phyloP scores from a whole-genome alignment of 202 grass and related monocot species.

The Schoenoplectus tabernaemontani region DNA sequence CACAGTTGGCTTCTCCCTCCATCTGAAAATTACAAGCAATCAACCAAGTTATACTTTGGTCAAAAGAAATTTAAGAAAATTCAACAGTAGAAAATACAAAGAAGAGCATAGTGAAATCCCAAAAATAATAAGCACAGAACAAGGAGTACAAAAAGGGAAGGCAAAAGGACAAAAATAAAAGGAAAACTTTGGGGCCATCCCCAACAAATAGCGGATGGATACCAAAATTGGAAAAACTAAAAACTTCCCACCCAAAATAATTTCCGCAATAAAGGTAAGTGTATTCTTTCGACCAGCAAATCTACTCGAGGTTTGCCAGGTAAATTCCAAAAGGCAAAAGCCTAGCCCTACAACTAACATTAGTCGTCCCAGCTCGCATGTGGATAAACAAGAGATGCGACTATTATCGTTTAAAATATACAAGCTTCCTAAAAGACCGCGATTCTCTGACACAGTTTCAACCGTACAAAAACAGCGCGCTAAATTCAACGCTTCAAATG shows the following conservation, averaged over 20 bases:
- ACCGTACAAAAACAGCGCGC: conserved; percentile 24
- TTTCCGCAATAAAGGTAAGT: background rate
- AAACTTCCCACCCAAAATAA: conserved; percentile 23
- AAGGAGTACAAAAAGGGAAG: conserved; percentile 41
- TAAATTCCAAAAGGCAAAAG: conserved; percentile 26
- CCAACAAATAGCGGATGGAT: background rate
- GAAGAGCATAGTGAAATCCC: conserved; percentile 38
- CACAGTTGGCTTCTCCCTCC: conserved; percentile 43
- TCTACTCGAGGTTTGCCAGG: conserved; percentile 26
- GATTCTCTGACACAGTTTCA: conserved; percentile 17
- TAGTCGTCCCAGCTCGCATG: background rate
- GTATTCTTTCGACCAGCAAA: conserved; percentile 9
- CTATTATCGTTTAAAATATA: conserved; percentile 18
- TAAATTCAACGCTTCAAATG: conserved; percentile 30
- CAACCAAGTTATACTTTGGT: conserved; percentile 8
- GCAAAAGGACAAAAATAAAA: conserved; percentile 32
- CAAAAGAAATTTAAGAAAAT: conserved; percentile 27
- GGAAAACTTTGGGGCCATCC: conserved; percentile 28
- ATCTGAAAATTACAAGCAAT: conserved; percentile 31
- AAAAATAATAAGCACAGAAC: conserved; percentile 32
- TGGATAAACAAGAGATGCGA: conserved; percentile 17
- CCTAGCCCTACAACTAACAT: conserved; percentile 13
- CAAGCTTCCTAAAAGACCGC: conserved; percentile 12
- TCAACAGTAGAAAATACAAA: conserved; percentile 28
- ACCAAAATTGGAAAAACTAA: conserved; percentile 27